Percentiles rank a stretch among this genome's conserved stretches.
Evolutionary conservation across 2,329 filamentous ascomycete genomes (phyloP).

Genomic region (Triangularia verruculosa): DNA sequence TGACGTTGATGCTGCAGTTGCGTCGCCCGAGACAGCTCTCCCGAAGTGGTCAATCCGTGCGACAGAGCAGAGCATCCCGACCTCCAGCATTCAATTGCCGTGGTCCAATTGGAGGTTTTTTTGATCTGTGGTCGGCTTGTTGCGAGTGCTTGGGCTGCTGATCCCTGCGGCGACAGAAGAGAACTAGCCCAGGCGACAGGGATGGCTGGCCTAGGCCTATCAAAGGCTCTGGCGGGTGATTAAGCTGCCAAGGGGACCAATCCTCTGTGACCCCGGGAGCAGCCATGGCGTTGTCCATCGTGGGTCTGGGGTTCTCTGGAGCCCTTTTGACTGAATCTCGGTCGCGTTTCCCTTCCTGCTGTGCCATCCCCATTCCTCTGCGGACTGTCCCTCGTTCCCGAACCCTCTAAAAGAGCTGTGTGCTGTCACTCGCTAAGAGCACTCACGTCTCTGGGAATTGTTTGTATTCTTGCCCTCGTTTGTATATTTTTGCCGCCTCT

Average conservation of each 20-base stretch:
- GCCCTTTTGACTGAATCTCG: constrained; percentile 19
- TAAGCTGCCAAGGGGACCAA: constrained; percentile 15
- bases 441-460: constrained; percentile 6
- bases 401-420: constrained; percentile 14
- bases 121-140: background rate
- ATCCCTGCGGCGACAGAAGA: constrained; percentile 13
- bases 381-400: constrained; percentile 6
- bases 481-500: constrained; percentile 13
- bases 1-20: background rate
- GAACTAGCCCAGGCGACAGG: constrained; percentile 15
- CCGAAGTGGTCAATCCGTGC: constrained; percentile 5
- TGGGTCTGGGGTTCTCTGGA: constrained; percentile 13
- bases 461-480: constrained; percentile 23
- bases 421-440: constrained; percentile 26
- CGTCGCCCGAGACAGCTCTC: constrained; percentile 15
- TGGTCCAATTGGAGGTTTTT: constrained; percentile 8
- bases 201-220: constrained; percentile 21
- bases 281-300: constrained; percentile 17
- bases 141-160: constrained; percentile 11
- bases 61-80: constrained; percentile 7
- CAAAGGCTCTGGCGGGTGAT: constrained; percentile 18
- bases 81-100: constrained; percentile 1
- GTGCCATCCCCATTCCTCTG: constrained; percentile 5
- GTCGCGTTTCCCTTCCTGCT: constrained; percentile 16
- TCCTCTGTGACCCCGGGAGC: constrained; percentile 20